Evolutionary conservation across 495 filamentous ascomycete genomes (phyloP).

Genomic region (Hypomontagnella monticulosa): DNA sequence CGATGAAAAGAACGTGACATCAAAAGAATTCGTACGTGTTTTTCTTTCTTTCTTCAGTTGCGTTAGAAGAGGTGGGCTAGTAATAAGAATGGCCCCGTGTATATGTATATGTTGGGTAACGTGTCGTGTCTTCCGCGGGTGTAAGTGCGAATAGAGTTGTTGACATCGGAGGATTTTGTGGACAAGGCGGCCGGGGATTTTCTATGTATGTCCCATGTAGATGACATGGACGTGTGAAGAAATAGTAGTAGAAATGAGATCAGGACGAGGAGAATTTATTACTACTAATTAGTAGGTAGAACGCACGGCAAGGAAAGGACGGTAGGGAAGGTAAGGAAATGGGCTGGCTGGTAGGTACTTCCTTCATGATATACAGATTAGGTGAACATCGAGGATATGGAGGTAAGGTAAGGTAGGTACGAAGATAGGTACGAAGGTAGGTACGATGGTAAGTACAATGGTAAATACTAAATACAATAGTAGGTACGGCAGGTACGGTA

Average conservation of each 20-base stretch:
- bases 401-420: slow-evolving; percentile 32
- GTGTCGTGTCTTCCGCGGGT: slow-evolving; percentile 8
- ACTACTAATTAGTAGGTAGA: no score
- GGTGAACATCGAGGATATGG: slow-evolving; percentile 37
- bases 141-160: slow-evolving; percentile 44
- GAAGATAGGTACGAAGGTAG: slow-evolving; percentile 1
- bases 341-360: slow-evolving; percentile 28
- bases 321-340: slow-evolving; percentile 20
- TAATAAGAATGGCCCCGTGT: slow-evolving; percentile 7
- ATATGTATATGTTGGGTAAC: slow-evolving; percentile 38
- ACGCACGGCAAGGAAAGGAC: slow-evolving; percentile 5
- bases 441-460: no score
- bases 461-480: no score
- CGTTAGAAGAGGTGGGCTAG: neutral
- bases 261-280: no score
- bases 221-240: no score
- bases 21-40: slow-evolving; percentile 8
- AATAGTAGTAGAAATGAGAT: no score
- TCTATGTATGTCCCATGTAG: slow-evolving; percentile 18
- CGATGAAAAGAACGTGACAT: slow-evolving; percentile 12
- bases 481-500: no score
- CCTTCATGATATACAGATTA: slow-evolving; percentile 44
- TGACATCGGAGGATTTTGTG: slow-evolving; percentile 45
- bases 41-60: neutral
- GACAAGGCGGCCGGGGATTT: slow-evolving; percentile 23